Percentiles rank a stretch among this genome's conserved stretches.
phyloP scores from a whole-genome alignment of 345 rosid genomes.

The Syzygium grande region DNA sequence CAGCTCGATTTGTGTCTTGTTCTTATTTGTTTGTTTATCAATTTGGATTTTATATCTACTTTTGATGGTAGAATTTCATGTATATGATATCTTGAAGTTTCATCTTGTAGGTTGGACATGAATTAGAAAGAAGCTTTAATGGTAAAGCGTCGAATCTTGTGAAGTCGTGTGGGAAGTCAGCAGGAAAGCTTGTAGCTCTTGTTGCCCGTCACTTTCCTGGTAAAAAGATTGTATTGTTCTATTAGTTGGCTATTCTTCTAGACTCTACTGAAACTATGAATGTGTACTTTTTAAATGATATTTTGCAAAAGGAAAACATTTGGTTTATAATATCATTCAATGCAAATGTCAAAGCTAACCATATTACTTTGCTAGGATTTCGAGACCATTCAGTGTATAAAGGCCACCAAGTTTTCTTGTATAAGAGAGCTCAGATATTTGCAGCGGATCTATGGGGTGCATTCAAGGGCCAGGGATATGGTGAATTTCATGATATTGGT shows the following conservation, averaged over 20 bases:
- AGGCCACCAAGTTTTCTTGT: conserved; percentile 70
- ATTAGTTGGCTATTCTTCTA: background rate
- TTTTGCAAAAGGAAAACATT: background rate
- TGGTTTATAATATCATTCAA: background rate
- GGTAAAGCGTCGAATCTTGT: conserved; percentile 69
- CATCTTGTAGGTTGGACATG: conserved; percentile 52
- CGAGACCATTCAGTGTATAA: conserved; percentile 70
- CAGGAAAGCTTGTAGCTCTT: conserved; percentile 63
- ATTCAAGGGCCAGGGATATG: conserved; percentile 67
- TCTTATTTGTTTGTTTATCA: background rate
- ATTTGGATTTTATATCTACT: background rate
- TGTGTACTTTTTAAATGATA: background rate
- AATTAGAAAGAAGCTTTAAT: conserved; percentile 55
- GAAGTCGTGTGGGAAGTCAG: conserved; percentile 63
- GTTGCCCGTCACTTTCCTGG: conserved; percentile 65
- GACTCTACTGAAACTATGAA: background rate
- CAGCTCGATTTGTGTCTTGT: background rate
- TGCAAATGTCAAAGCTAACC: background rate
- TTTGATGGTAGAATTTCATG: background rate
- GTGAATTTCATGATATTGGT: conserved; percentile 56
- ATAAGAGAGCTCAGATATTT: conserved; percentile 82
- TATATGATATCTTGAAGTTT: background rate
- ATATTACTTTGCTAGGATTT: conserved; percentile 31
- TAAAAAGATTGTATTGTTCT: conserved; percentile 6
- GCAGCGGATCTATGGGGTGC: conserved; percentile 79